A percentile compares a stretch with the other conserved stretches of the same genome.
Evolutionary conservation across 2,329 filamentous ascomycete species (phyloP).

Genomic region (Coniochaeta prunicola): DNA sequence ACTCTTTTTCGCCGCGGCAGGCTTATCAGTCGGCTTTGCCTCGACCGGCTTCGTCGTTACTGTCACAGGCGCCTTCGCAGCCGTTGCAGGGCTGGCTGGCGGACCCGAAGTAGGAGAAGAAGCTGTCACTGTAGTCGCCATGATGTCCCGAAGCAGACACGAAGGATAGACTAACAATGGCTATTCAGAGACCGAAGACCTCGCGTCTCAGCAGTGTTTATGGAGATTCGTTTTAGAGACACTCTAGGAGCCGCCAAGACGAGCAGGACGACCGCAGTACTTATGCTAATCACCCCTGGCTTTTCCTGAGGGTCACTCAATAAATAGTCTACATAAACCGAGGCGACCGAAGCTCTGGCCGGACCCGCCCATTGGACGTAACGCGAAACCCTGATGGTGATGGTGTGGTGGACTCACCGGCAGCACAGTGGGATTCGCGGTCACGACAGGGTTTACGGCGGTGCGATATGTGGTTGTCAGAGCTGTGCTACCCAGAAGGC

Average conservation of each 20-base stretch:
- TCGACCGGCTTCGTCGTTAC: background rate
- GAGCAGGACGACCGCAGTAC: background rate
- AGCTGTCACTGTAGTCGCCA: background rate
- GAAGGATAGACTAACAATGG: background rate
- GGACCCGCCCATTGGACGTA: background rate
- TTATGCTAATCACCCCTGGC: background rate
- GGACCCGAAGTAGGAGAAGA: background rate
- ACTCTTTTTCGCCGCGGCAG: background rate
- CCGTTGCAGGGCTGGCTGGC: background rate
- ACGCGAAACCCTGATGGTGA: background rate
- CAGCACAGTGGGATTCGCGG: background rate
- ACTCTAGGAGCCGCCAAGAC: background rate
- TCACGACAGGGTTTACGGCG: background rate
- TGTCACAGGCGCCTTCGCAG: background rate
- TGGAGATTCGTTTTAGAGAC: background rate
- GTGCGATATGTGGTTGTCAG: background rate
- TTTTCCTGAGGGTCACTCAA: background rate
- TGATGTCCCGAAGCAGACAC: background rate
- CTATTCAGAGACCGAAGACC: background rate
- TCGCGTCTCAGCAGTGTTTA: background rate
- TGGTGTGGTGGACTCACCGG: background rate
- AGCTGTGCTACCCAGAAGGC: background rate
- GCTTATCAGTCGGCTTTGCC: background rate
- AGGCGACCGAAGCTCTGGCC: background rate
- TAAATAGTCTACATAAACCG: background rate